Conservation (phyloP, 805 yeast species). For the Citeromyces matritensis region DNA sequence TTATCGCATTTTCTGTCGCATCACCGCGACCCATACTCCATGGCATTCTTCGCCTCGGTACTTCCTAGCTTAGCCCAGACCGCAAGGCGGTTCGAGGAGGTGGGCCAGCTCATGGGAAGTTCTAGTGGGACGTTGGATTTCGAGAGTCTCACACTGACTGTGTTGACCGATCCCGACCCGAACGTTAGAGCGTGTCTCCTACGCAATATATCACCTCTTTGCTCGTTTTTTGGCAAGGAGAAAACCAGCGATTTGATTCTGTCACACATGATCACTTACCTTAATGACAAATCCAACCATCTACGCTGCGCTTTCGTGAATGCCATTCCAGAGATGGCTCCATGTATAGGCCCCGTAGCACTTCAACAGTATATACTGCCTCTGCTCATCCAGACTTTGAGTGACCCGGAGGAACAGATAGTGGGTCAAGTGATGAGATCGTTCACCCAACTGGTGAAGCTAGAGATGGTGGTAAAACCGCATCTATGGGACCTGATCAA, state of each 20-base stretch:
- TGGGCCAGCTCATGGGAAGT: conserved; percentile 33
- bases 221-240: conserved; percentile 74
- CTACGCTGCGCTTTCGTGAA: conserved; percentile 60
- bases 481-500: conserved; percentile 40
- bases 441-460: conserved; percentile 35
- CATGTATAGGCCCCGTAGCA: conserved; percentile 68
- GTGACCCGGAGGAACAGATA: conserved; percentile 75
- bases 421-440: conserved; percentile 52
- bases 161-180: conserved; percentile 57
- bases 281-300: conserved; percentile 63
- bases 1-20: conserved; percentile 23
- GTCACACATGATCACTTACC: conserved; percentile 82
- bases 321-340: conserved; percentile 57
- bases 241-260: conserved; percentile 78
- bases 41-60: conserved; percentile 57
- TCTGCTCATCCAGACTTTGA: conserved; percentile 63
- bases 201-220: conserved; percentile 57
- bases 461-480: conserved; percentile 38
- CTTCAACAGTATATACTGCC: conserved; percentile 86
- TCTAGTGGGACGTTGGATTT: conserved; percentile 26
- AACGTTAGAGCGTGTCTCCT: conserved; percentile 59
- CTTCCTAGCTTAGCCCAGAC: conserved; percentile 58
- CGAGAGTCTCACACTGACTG: conserved; percentile 45
- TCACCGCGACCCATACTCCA: conserved; percentile 22
- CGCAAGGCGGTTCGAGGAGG: conserved; percentile 47